Conservation (phyloP, 2,329 filamentous ascomycete species). For the Fulvia fulva region DNA sequence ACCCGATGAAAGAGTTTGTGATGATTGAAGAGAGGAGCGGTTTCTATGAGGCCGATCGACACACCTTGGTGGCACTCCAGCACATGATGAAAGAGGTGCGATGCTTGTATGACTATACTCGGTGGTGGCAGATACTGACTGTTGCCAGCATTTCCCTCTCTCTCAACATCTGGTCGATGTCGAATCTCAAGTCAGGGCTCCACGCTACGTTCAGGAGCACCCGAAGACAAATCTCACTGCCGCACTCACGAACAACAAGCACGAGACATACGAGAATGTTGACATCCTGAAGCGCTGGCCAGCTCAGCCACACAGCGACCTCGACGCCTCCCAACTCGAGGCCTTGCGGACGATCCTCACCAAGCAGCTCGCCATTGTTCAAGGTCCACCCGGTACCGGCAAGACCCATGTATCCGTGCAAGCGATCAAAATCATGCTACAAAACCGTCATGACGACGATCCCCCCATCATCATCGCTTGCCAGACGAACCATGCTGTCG, state of each 20-base stretch:
- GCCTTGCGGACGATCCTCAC: constrained; percentile 69
- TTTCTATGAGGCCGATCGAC: constrained; percentile 73
- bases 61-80: constrained; percentile 72
- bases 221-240: constrained; percentile 49
- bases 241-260: constrained; percentile 28
- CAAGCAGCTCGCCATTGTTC: constrained; percentile 68
- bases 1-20: constrained; percentile 64
- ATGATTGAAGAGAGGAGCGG: constrained; percentile 74
- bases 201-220: constrained; percentile 50
- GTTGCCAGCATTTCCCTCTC: constrained; percentile 48
- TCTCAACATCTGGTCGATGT: constrained; percentile 58
- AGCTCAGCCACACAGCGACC: constrained; percentile 37
- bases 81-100: constrained; percentile 52
- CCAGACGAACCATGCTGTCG: constrained; percentile 86
- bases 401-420: constrained; percentile 81
- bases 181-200: constrained; percentile 45
- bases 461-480: constrained; percentile 74
- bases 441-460: constrained; percentile 53
- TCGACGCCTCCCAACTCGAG: constrained; percentile 68
- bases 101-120: too few relatives aligned
- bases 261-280: constrained; percentile 43
- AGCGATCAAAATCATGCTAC: constrained; percentile 62
- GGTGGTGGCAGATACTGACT: too few relatives aligned
- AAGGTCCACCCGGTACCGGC: constrained; percentile 75
- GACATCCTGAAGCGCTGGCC: constrained; percentile 57